Conservation (phyloP, 2,329 filamentous ascomycete genomes). For the Emergomyces orientalis region DNA sequence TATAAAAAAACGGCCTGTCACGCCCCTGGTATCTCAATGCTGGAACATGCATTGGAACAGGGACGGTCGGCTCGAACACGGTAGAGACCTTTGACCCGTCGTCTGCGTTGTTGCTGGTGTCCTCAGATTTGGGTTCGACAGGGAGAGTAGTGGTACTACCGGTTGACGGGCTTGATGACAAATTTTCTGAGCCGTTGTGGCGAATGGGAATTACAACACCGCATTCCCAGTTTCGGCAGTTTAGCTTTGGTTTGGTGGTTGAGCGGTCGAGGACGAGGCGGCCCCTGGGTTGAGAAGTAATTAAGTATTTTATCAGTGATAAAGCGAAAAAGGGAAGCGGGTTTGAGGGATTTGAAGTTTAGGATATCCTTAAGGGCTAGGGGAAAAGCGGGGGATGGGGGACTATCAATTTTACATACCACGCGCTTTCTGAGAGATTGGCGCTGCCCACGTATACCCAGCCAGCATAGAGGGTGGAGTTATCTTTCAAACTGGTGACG, state of each 20-base stretch:
- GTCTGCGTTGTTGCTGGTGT: slow-evolving; percentile 26
- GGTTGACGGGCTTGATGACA: neutral
- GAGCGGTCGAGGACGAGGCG: slow-evolving; percentile 60
- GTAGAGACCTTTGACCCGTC: slow-evolving; percentile 23
- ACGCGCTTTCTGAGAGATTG: slow-evolving; percentile 88
- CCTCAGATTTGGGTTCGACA: slow-evolving; percentile 6
- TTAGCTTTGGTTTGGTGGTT: slow-evolving; percentile 63
- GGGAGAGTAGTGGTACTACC: neutral
- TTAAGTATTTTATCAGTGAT: slow-evolving; percentile 5
- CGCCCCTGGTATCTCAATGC: slow-evolving; percentile 17
- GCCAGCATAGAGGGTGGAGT: slow-evolving; percentile 34
- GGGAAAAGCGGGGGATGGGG: neutral
- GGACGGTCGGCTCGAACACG: slow-evolving; percentile 33
- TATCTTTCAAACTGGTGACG: slow-evolving; percentile 19
- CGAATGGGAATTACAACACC: slow-evolving; percentile 65
- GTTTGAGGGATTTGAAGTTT: neutral
- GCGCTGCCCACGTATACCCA: slow-evolving; percentile 88
- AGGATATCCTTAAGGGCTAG: neutral
- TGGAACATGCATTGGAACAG: slow-evolving; percentile 39
- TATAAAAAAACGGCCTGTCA: slow-evolving; percentile 23
- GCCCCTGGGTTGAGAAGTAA: slow-evolving; percentile 49
- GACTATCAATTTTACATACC: slow-evolving; percentile 45
- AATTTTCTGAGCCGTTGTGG: neutral
- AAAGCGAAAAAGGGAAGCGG: neutral
- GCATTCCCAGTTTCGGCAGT: slow-evolving; percentile 90